Evolutionary conservation across 2,329 filamentous ascomycete genomes (phyloP), one percentile per base, ranked within the genome.

Genomic region (Epichloe brachyelytri): DNA sequence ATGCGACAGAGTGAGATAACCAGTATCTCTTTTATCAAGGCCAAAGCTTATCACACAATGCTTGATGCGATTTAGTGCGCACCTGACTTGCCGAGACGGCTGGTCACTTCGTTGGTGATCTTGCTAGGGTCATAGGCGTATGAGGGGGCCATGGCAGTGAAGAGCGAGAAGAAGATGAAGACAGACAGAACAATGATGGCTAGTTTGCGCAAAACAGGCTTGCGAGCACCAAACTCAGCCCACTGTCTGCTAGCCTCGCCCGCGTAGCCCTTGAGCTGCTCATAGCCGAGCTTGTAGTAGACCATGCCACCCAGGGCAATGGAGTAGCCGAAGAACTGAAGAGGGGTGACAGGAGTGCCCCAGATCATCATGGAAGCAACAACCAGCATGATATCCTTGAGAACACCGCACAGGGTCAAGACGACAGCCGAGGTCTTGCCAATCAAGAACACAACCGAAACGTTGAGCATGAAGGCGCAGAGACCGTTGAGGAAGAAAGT

Each of bases 301-400:
- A 70, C 65, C 71, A 93, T 86, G 62, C 86, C 87, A 55, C 73
- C 76, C 33, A 91, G 79, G 48, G 87, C 86, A 63, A 91, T 87
- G 67, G 76, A 78, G 77, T 91, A 93, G 59, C 87, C 87, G 65
- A 91, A 89, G 66, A 86, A 83, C 73, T 93, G 87, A 51, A 91
- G 78, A 51, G 72, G 72, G 15, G 84, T 80, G 56, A 91, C 83
- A 48, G 83, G 79, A 56, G 86, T 86, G 59, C 80, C 79, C 83
- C 86, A 91, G 67, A 91, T 86, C 57, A 86, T 68, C 80, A 90
- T 88, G 55, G 85, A 89, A 44, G 85, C 84, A 49, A 75, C 73
- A 53, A 93, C 87, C 48, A 93, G 83, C 61, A 93, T 78, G 53
- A 93, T 87, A 68, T 93, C 87, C 77, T 91, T 93, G 56, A 93